Percentiles rank a stretch among this genome's conserved stretches.
Evolutionary conservation across 2,329 filamentous ascomycete species (phyloP).

Genomic region (Alternaria alternata): DNA sequence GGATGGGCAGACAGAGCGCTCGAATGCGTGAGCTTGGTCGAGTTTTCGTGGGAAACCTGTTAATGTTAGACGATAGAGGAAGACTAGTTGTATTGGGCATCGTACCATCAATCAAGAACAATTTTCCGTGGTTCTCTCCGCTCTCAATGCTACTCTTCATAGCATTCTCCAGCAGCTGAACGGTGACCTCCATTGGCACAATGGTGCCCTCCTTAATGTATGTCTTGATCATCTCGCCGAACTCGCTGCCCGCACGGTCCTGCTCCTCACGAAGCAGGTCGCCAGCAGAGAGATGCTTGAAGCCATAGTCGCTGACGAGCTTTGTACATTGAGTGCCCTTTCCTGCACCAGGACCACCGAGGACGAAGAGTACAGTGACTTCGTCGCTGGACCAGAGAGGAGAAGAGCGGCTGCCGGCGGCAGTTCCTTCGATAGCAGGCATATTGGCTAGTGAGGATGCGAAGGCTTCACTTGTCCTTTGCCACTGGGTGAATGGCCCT

Average conservation of each 20-base stretch:
- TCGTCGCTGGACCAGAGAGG: slow-evolving; percentile 78
- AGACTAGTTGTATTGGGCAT: not conserved
- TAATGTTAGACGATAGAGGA: not conserved
- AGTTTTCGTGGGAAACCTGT: slow-evolving; percentile 92
- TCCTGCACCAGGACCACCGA: slow-evolving; percentile 92
- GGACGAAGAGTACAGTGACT: slow-evolving; percentile 94
- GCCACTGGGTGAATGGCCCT: slow-evolving; percentile 43
- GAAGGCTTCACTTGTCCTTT: slow-evolving; percentile 30
- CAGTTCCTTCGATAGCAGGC: slow-evolving; percentile 52
- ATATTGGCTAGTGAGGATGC: slow-evolving; percentile 47
- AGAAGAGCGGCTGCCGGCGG: slow-evolving; percentile 57
- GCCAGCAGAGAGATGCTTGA: slow-evolving; percentile 91
- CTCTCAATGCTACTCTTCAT: slow-evolving; percentile 74
- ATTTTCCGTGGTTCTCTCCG: slow-evolving; percentile 63
- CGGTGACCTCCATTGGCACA: slow-evolving; percentile 98
- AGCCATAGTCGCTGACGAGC: slow-evolving; percentile 86
- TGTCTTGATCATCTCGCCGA: slow-evolving; percentile 89
- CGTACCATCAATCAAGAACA: slow-evolving; percentile 75
- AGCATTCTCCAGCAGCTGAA: slow-evolving; percentile 91
- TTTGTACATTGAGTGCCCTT: slow-evolving; percentile 96
- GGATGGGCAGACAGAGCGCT: slow-evolving; percentile 84
- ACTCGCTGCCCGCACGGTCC: slow-evolving; percentile 82
- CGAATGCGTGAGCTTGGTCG: slow-evolving; percentile 95
- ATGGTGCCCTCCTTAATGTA: slow-evolving; percentile 96
- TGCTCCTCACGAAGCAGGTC: slow-evolving; percentile 95